These are phyloP conservation scores for Moricandia arvensis DNA, from an alignment of 345 rosid species.

Conservation along the genomic window DNA sequence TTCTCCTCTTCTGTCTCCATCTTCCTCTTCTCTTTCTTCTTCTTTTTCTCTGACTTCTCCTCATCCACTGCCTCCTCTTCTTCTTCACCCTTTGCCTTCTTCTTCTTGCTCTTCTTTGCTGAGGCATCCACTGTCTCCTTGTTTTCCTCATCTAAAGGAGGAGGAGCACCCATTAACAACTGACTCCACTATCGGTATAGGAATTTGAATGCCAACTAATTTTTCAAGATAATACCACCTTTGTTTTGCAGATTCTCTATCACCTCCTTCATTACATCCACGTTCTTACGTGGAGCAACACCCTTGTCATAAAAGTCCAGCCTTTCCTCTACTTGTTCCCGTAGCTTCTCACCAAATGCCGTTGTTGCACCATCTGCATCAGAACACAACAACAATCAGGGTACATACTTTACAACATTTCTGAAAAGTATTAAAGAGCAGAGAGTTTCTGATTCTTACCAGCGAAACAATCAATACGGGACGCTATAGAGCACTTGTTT, in stretches of 20 bases:
- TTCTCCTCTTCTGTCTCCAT: slow-evolving; percentile 22
- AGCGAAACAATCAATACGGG: slow-evolving; percentile 96
- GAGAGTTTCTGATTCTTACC: slow-evolving; percentile 45
- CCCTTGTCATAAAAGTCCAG: slow-evolving; percentile 96
- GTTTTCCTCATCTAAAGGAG: slow-evolving; percentile 23
- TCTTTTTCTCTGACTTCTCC: slow-evolving; percentile 34
- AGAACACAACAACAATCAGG: not conserved
- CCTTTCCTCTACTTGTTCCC: slow-evolving; percentile 95
- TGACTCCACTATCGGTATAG: not conserved
- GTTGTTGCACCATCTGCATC: slow-evolving; percentile 60
- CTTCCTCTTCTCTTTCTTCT: slow-evolving; percentile 39
- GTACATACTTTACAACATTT: not conserved
- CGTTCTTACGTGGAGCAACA: slow-evolving; percentile 91
- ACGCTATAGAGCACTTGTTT: slow-evolving; percentile 95
- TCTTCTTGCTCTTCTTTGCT: slow-evolving; percentile 37
- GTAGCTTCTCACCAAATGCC: slow-evolving; percentile 84
- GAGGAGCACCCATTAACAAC: not conserved
- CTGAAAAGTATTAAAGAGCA: not conserved
- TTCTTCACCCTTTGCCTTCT: slow-evolving; percentile 26
- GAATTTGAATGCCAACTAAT: not conserved
- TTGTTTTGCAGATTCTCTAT: slow-evolving; percentile 50
- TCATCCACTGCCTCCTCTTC: slow-evolving; percentile 28
- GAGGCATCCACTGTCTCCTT: slow-evolving; percentile 24
- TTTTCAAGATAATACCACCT: slow-evolving; percentile 45
- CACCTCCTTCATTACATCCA: slow-evolving; percentile 93